Evolutionary conservation across 2,329 filamentous ascomycete genomes (phyloP), one percentile per base, ranked within the genome.

Genomic region (Raffaelea ambrosiae): DNA sequence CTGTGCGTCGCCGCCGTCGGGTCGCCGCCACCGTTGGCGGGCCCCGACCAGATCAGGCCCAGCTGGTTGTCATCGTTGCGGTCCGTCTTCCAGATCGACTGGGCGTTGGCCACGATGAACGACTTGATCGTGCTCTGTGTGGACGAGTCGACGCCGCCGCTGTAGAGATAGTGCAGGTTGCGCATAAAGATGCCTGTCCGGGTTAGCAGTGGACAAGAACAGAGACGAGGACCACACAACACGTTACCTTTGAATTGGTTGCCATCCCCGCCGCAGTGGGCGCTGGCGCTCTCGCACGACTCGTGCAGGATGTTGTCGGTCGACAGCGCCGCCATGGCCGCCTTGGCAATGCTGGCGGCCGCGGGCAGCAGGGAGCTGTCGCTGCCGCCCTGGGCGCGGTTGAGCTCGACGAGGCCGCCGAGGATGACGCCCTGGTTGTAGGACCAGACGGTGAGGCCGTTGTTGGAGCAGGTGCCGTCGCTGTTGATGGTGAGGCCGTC

Each of bases 31-130:
- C 54, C 53, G 5, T 53, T 49, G 4, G 56, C 50, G 0, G 83
- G 81, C 0, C 82, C 83, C 1, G 73, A 69, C 83, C 83, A 88
- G n/a, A 76, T 66, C 2, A 83, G 65, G 19, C 83, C 80, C 14
- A 88, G 62, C 58, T 70, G 64, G 54, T 74, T 70, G 2, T 64
- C 62, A 14, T 61, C 55, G 49, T 76, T 67, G 21, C 80, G 71
- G 59, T 80, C 68, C 43, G 77, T 73, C 16, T 60, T 59, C 84
- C 83, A 88, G 50, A 88, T 79, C 40, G 73, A 75, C 52, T 83
- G 66, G 10, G 83, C 84, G 49, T 85, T 87, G 23, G 62, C 66
- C 43, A 71, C 61, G 48, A 88, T 75, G 48, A 82, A 81, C 2
- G 65, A 59, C 13, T 63, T 65, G 57, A 80, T 83, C 10, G 60